phyloP scores from a whole-genome alignment of 345 rosid genomes.

The Eucalyptus pauciflora region DNA sequence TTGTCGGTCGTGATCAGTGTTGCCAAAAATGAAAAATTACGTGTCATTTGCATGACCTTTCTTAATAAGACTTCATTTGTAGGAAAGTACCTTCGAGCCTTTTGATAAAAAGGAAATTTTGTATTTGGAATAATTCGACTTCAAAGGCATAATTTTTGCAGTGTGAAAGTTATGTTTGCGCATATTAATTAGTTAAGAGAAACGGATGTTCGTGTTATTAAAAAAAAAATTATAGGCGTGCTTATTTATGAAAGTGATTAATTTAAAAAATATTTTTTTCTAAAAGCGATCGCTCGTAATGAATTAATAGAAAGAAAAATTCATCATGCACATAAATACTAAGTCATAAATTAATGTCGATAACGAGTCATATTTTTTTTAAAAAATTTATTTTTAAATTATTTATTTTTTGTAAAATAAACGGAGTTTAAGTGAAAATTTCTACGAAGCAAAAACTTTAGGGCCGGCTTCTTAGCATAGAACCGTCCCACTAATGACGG shows the following conservation, averaged over 20 bases:
- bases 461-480: not conserved
- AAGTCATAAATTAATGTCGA: too few relatives aligned
- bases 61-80: not conserved
- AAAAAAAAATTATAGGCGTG: not conserved
- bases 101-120: not conserved
- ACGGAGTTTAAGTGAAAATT: not conserved
- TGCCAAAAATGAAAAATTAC: not conserved
- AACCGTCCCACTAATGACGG: not conserved
- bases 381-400: too few relatives aligned
- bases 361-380: too few relatives aligned
- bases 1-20: accelerated
- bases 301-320: too few relatives aligned
- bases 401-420: not conserved
- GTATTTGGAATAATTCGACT: not conserved
- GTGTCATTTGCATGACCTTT: not conserved
- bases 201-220: accelerated
- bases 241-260: not conserved
- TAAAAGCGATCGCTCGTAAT: too few relatives aligned
- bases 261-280: too few relatives aligned
- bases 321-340: not conserved
- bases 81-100: not conserved
- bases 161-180: not conserved
- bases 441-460: not conserved
- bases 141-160: not conserved
- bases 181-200: not conserved